These are phyloP conservation scores for Chaetoceros muelleri DNA, from an alignment of 108 stramenopile species.

Conservation along the genomic window DNA sequence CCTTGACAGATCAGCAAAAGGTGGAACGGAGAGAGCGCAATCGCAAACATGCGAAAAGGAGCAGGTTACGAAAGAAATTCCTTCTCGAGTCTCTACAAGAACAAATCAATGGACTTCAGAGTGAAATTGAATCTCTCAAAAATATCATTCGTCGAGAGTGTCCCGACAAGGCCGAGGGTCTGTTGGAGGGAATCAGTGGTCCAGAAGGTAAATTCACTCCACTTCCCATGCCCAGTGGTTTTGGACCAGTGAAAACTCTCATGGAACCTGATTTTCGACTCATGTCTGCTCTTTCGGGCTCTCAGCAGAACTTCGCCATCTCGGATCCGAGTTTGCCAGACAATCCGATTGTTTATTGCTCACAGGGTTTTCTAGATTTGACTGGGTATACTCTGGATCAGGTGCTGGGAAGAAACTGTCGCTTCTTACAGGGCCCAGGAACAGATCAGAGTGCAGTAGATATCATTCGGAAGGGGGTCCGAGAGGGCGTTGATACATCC, in stretches of 20 bases:
- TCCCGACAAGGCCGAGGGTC: slow-evolving; percentile 42
- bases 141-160: slow-evolving; percentile 48
- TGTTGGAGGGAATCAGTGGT: slow-evolving; percentile 34
- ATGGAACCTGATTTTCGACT: slow-evolving; percentile 87
- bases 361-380: slow-evolving; percentile 85
- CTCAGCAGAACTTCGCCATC: slow-evolving; percentile 97
- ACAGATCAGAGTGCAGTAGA: slow-evolving; percentile 81
- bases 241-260: slow-evolving; percentile 86
- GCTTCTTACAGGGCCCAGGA: slow-evolving; percentile 95
- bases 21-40: slow-evolving; percentile 79
- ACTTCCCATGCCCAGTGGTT: slow-evolving; percentile 78
- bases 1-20: slow-evolving; percentile 75
- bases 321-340: slow-evolving; percentile 93
- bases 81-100: slow-evolving; percentile 90
- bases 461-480: slow-evolving; percentile 76
- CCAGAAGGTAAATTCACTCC: slow-evolving; percentile 66
- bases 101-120: slow-evolving; percentile 84
- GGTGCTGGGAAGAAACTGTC: slow-evolving; percentile 93
- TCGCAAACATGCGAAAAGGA: slow-evolving; percentile 92
- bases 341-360: slow-evolving; percentile 93
- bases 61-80: slow-evolving; percentile 95
- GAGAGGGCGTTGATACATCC: slow-evolving; percentile 77
- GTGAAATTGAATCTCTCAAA: slow-evolving; percentile 64
- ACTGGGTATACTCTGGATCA: slow-evolving; percentile 93
- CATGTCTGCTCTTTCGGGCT: slow-evolving; percentile 72